Conservation (phyloP, 1,139 yeast species). For the Diutina neorugosa region DNA sequence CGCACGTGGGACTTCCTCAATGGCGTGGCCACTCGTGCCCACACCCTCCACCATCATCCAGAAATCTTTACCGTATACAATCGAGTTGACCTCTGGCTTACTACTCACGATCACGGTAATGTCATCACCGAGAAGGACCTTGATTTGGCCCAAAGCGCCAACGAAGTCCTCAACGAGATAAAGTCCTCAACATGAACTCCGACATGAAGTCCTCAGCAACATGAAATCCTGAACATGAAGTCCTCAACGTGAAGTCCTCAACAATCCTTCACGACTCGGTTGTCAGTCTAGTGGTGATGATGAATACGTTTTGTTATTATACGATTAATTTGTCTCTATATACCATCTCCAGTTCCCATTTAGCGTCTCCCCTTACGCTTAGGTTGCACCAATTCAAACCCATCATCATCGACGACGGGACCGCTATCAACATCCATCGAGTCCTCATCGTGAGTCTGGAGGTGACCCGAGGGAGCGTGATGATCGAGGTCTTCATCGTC, state of each 20-base stretch:
- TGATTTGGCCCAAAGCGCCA: conserved; percentile 34
- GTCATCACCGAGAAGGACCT: conserved; percentile 49
- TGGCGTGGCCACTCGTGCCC: conserved; percentile 48
- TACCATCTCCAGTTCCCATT: not conserved
- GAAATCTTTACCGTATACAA: conserved; percentile 54
- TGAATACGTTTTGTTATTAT: no score
- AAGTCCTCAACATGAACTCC: no score
- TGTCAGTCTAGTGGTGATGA: no score
- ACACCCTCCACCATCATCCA: conserved; percentile 62
- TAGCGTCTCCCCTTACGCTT: conserved; percentile 32
- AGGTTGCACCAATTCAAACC: conserved; percentile 70
- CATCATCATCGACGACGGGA: conserved; percentile 85
- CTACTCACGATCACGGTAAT: conserved; percentile 56
- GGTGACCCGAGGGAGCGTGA: conserved; percentile 10
- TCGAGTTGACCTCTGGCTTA: conserved; percentile 40
- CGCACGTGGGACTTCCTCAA: conserved; percentile 57
- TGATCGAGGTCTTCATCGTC: conserved; percentile 35
- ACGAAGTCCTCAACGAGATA: not conserved
- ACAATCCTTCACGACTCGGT: no score
- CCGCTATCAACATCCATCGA: conserved; percentile 31
- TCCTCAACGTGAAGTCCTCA: no score
- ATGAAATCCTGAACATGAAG: no score
- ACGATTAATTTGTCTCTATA: not conserved
- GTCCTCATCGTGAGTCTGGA: conserved; percentile 16
- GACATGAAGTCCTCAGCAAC: no score